Conservation (phyloP, 2,329 filamentous ascomycete genomes). For the Xylariaceae sp. region DNA sequence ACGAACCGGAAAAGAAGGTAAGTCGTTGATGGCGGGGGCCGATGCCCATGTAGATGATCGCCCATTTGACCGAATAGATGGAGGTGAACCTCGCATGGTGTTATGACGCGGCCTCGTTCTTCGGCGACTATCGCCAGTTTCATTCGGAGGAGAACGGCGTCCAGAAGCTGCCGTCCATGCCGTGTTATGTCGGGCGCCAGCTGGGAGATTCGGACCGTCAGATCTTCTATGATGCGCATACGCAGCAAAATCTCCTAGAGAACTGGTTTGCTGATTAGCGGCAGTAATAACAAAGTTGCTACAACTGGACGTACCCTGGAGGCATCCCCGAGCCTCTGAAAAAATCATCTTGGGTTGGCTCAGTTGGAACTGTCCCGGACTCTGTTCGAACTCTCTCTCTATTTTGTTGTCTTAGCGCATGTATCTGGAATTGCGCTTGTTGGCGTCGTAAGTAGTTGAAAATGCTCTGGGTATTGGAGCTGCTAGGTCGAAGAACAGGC, state of each 20-base stretch:
- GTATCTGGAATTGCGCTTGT: conserved; percentile 13
- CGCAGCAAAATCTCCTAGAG: conserved; percentile 4
- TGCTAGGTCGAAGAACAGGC: conserved; percentile 15
- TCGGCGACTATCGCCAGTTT: conserved; percentile 24
- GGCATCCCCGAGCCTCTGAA: too few relatives aligned
- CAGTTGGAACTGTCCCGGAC: too few relatives aligned
- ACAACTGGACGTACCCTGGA: conserved; percentile 3
- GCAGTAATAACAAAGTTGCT: background rate
- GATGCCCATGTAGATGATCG: conserved; percentile 12
- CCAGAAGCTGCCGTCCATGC: conserved; percentile 15
- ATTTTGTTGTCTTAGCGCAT: conserved; percentile 7
- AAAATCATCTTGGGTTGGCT: too few relatives aligned
- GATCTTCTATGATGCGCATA: conserved; percentile 11
- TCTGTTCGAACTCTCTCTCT: conserved; percentile 13
- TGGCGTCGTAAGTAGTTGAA: conserved; percentile 24
- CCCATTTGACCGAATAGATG: conserved; percentile 15
- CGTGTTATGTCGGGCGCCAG: conserved; percentile 8
- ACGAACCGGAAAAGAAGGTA: conserved; percentile 21
- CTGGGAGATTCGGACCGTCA: conserved; percentile 6
- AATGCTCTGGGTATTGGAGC: conserved; percentile 12
- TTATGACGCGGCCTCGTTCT: conserved; percentile 25
- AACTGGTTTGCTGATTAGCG: conserved; percentile 7
- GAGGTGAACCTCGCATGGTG: conserved; percentile 20
- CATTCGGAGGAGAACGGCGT: conserved; percentile 25
- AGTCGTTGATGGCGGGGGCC: conserved; percentile 10